Evolutionary conservation across 31 red algal species (phyloP), one percentile per base, ranked within the genome.

Genomic region (Asparagopsis taxiformis): DNA sequence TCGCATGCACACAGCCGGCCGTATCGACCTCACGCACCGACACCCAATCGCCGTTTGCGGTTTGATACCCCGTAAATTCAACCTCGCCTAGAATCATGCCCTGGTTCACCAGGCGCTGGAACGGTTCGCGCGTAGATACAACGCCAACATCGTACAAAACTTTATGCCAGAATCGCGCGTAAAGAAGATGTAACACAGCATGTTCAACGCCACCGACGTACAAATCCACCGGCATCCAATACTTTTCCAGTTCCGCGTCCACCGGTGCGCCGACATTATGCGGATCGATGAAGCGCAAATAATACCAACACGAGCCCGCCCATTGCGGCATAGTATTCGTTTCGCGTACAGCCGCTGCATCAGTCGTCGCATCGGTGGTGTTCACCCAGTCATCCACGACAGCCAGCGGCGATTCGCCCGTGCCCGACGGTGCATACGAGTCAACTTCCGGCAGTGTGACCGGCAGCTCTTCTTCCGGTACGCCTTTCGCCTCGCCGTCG

Each of bases 311-410:
- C 48, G 84, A 91, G 23, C 97, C 91, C 16, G 92, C 92, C 88
- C 88, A 99, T 55, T 93, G 88, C 3, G 91, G 92, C 97, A 99
- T 99, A n/a, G 97, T 99, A 55, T 99, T 93, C n/a, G 92, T 96
- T 43, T 99, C 97, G 15, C 97, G 83, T 26, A 78, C 20, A 17
- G 82, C 80, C 48, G 65, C 13, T 69, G 33, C 50, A 10, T 81
- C 87, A 3, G 68, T 70, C 4, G 75, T 59, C 25, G 43, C 35
- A 50, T 77, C 68, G 0, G 46, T 59, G 13, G 80, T 74, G 19
- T 92, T 74, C 21, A 93, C 84, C 91, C 91, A 99, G 55, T 87
- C 76, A 7, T 59, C 39, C 1, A 91, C 79, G 16, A 41, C 66
- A 0, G 92, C 72, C 65, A 99, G 65, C 35, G 97, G 97, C 34